Evolutionary conservation across 106 monocot genomes (phyloP).

Genomic region (Chionographis japonica): DNA sequence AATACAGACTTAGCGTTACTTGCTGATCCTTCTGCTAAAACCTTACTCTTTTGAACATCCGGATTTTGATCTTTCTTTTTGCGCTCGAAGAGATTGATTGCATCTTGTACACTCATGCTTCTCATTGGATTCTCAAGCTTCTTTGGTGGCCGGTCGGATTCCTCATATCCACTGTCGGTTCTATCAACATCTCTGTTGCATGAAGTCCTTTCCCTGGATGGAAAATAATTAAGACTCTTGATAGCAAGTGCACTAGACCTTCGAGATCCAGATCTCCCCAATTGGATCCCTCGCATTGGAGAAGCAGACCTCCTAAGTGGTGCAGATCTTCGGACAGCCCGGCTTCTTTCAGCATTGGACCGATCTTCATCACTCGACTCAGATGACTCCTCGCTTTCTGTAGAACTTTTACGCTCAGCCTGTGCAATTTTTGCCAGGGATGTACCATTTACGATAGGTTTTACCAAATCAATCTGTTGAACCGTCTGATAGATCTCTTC

Average conservation of each 20-base stretch:
- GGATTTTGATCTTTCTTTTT: no score
- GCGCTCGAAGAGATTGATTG: no score
- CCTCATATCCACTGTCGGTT: conserved; percentile 42
- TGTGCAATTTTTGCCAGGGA: conserved; percentile 86
- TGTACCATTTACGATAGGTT: conserved; percentile 14
- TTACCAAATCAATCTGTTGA: conserved; percentile 10
- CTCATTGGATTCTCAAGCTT: no score
- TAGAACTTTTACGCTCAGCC: conserved; percentile 76
- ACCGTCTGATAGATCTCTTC: neutral
- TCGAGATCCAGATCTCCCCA: conserved; percentile 86
- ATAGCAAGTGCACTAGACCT: conserved; percentile 73
- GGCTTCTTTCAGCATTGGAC: conserved; percentile 67
- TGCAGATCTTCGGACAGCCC: conserved; percentile 66
- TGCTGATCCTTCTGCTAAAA: no score
- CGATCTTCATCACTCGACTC: conserved; percentile 48
- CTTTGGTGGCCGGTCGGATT: conserved; percentile 13
- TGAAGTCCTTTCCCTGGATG: conserved; percentile 55
- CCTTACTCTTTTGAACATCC: no score
- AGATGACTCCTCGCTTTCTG: conserved; percentile 64
- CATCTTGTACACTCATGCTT: no score
- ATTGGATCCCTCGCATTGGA: conserved; percentile 89
- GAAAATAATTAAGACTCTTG: conserved; percentile 78
- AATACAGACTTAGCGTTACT: no score
- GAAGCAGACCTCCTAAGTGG: conserved; percentile 94
- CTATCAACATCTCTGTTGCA: conserved; percentile 42